Percentiles rank a stretch among this genome's conserved stretches.
Conservation (phyloP, 2,329 filamentous ascomycete genomes). For the Metarhizium anisopliae region DNA sequence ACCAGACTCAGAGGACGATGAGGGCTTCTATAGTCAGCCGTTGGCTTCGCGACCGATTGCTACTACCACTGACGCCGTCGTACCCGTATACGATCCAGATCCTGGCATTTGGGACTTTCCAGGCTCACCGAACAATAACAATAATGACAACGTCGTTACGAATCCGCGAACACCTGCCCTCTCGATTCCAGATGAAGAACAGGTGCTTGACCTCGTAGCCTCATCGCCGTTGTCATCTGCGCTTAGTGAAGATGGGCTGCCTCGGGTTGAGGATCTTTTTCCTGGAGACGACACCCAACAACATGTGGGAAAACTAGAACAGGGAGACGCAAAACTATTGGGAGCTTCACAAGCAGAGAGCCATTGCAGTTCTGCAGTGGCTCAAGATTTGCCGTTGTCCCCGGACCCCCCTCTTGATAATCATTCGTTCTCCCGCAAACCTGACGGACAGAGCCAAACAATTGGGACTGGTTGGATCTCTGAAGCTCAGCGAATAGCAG, state of each 20-base stretch:
- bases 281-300: background rate
- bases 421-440: constrained; percentile 2
- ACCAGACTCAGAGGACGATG: constrained; percentile 42
- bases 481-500: constrained; percentile 16
- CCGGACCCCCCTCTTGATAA: background rate
- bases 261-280: background rate
- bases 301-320: background rate
- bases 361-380: background rate
- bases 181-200: constrained; percentile 1
- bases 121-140: constrained; percentile 19
- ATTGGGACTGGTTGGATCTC: background rate
- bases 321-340: background rate
- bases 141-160: constrained; percentile 9
- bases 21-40: constrained; percentile 30
- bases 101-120: constrained; percentile 28
- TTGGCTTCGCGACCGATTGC: background rate
- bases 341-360: background rate
- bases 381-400: background rate
- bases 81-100: background rate
- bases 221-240: constrained; percentile 28
- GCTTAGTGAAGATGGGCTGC: constrained; percentile 18
- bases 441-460: constrained; percentile 7
- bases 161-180: background rate
- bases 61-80: background rate
- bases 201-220: constrained; percentile 6